phyloP scores from a whole-genome alignment of 2,329 filamentous ascomycete genomes.

The Verticillium nonalfalfae region DNA sequence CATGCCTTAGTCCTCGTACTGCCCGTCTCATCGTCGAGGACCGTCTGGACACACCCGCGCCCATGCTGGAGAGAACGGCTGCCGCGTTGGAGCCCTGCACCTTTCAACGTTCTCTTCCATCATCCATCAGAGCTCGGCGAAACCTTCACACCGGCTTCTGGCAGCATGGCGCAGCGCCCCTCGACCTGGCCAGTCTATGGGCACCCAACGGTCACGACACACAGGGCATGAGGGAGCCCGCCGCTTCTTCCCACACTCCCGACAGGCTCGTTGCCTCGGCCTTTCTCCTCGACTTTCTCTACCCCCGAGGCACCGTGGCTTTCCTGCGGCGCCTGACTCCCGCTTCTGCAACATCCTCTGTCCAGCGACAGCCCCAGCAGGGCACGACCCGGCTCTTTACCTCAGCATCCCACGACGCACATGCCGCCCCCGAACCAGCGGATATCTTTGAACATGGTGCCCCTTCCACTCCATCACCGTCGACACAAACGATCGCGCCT shows the following conservation, averaged over 20 bases:
- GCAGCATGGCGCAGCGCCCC: slow-evolving; percentile 44
- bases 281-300: slow-evolving; percentile 51
- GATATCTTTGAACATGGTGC: neutral
- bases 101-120: slow-evolving; percentile 44
- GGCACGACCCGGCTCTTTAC: slow-evolving; percentile 15
- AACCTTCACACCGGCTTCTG: slow-evolving; percentile 45
- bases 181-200: slow-evolving; percentile 40
- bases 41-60: slow-evolving; percentile 8
- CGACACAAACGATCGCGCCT: neutral
- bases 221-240: slow-evolving; percentile 13
- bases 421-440: neutral
- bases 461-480: neutral
- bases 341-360: slow-evolving; percentile 7
- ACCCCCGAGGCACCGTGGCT: slow-evolving; percentile 37
- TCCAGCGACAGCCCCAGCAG: slow-evolving; percentile 4
- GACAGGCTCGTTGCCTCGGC: slow-evolving; percentile 35
- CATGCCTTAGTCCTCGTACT: neutral
- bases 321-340: slow-evolving; percentile 30
- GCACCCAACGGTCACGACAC: slow-evolving; percentile 27
- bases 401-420: slow-evolving; percentile 12
- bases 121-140: slow-evolving; percentile 31
- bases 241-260: slow-evolving; percentile 15
- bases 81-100: slow-evolving; percentile 49
- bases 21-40: neutral
- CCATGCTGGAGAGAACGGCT: slow-evolving; percentile 54